phyloP scores from a whole-genome alignment of 2,329 filamentous ascomycete species.

The Rhynchosporium secalis region DNA sequence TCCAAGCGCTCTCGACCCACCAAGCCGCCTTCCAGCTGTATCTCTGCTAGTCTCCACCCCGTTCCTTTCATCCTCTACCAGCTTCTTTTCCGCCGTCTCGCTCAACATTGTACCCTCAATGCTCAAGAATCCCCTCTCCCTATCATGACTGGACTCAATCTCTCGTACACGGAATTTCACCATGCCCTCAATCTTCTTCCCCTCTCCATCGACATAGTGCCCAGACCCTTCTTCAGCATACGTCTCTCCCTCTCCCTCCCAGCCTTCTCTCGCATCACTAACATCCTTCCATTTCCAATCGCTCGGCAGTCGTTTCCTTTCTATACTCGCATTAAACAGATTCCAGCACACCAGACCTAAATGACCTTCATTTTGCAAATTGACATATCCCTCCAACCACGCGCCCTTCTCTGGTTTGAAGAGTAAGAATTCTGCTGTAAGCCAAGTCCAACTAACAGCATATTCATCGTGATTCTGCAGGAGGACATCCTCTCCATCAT shows the following conservation, averaged over 20 bases:
- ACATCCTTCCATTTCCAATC: conserved; percentile 77
- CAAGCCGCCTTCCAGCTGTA: conserved; percentile 44
- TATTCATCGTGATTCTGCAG: conserved; percentile 72
- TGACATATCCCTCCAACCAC: conserved; percentile 77
- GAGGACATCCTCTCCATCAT: conserved; percentile 49
- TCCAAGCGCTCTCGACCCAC: conserved; percentile 36
- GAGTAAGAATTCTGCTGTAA: conserved; percentile 82
- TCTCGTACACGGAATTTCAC: conserved; percentile 79
- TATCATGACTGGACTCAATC: conserved; percentile 76
- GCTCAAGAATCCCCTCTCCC: conserved; percentile 76
- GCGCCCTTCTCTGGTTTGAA: conserved; percentile 75
- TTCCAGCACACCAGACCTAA: conserved; percentile 88
- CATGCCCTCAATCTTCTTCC: conserved; percentile 67
- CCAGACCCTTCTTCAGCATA: conserved; percentile 60
- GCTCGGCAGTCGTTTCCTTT: conserved; percentile 70
- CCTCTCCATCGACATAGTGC: conserved; percentile 73
- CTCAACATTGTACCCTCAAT: conserved; percentile 86
- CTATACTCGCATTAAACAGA: conserved; percentile 87
- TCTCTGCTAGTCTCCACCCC: conserved; percentile 40
- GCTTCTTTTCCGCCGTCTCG: conserved; percentile 62
- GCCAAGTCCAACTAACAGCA: conserved; percentile 81
- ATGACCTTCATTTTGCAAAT: conserved; percentile 85
- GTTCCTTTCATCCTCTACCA: conserved; percentile 56
- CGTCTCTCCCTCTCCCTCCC: conserved; percentile 41
- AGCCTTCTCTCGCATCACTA: conserved; percentile 40